Evolutionary conservation across 345 rosid species (phyloP).

Genomic region (Rhodomyrtus tomentosa): DNA sequence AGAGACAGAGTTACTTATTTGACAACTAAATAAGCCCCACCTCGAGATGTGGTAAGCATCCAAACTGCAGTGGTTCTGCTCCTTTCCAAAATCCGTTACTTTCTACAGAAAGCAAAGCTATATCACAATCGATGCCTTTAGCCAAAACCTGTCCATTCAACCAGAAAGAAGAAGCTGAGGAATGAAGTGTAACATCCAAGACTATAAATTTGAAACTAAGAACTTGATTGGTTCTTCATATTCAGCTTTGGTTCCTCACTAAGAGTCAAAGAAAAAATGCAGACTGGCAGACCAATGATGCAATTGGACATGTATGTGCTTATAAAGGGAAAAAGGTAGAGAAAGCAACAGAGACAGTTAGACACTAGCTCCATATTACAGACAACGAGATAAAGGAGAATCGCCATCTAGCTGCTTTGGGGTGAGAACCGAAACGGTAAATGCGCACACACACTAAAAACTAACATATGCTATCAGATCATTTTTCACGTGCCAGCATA

Average conservation of each 20-base stretch:
- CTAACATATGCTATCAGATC: background rate
- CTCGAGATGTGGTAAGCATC: constrained; percentile 86
- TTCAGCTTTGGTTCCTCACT: background rate
- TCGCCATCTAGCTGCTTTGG: background rate
- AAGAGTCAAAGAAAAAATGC: background rate
- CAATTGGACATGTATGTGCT: background rate
- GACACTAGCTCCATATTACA: background rate
- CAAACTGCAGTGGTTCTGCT: constrained; percentile 64
- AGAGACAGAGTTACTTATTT: background rate
- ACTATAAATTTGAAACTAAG: background rate
- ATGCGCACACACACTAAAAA: background rate
- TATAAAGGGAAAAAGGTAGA: background rate
- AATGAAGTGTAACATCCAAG: background rate
- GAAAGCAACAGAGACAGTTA: background rate
- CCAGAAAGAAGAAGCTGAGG: constrained; percentile 9
- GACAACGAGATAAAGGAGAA: background rate
- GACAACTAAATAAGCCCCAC: constrained; percentile 15
- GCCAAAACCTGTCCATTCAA: constrained; percentile 66
- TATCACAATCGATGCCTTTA: constrained; percentile 91
- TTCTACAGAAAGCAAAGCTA: constrained; percentile 95
- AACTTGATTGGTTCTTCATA: background rate
- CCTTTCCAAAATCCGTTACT: constrained; percentile 89
- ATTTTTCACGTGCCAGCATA: background rate
- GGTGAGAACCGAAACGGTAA: background rate
- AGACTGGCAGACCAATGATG: background rate